Base-by-base conservation (phyloP, 257 asterid genomes). In the Nicotiana tomentosiformis region DNA sequence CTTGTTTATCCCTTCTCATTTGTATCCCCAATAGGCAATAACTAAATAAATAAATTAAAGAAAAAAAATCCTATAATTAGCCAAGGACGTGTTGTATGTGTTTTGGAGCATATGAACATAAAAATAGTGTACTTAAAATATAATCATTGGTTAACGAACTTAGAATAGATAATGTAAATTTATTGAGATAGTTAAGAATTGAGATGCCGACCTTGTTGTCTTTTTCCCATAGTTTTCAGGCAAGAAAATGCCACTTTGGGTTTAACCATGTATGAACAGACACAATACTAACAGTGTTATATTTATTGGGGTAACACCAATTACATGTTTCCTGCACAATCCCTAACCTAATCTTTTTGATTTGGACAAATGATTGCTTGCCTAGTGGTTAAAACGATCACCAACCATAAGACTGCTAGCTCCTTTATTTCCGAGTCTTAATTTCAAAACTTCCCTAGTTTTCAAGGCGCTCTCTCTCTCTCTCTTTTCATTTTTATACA, bases 1-100 rank as follows among this genome's bases (percentile, higher is more conserved):
- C 11, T 43, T 43, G 51, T 43, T 7, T 16, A 70, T 77, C 83
- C 81, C 83, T 29, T 78, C 83, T 77, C 82, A 23, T 15, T 51
- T 0, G 81, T 65, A 65, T 62, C 33, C 35, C 15, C 15, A 60
- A 26, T 23, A 23, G 26, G 26, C 26, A 23, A 23, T 10, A 66
- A 66, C 72, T 6, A 66, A 30, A 66, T 66, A 6, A 32, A 15
- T 16, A 2, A 51, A 53, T 53, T 4, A 53, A 53, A 53, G 17
- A 17, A 17, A 14, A 12, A 15, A 16, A 15, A 5, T 5, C 6
- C 62, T 5, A 1, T 16, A 56, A 56, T 56, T 17, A 56, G 23
- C 62, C 9, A 3, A 53, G 62, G 23, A 56, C 62, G 61, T 17
- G 62, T 17, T 4, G 17, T 56, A 2, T 56, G 23, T 56, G 20